Evolutionary conservation across 2,329 filamentous ascomycete species (phyloP), one percentile per base, ranked within the genome.

Genomic region (Geoglossum cookeanum): DNA sequence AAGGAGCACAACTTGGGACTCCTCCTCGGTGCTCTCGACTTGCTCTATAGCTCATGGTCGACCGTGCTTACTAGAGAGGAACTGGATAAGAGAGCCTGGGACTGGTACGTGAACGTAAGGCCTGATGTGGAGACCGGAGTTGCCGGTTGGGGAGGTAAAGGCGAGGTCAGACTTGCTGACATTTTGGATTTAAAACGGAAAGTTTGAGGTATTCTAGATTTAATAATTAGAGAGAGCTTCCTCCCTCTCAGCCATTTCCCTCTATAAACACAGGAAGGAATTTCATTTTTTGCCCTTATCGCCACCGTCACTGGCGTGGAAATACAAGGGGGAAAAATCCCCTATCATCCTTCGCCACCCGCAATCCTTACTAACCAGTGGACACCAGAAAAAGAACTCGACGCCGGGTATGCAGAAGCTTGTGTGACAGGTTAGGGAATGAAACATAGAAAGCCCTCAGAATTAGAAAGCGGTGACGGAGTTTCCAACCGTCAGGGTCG

Each of bases 61-160:
- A 69, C 72, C n/a, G 75, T 79, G 33, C 67, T 94, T 37, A 74
- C 69, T 30, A 70, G 71, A 3, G 73, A 77, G 15, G 86, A 94
- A 63, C 71, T 94, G 56, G 86, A 94, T 65, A 75, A 76, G 60
- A 78, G 81, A 59, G 85, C 87, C 17, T 94, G 87, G 86, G 72
- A 72, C 9, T 94, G 88, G 88, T 94, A 94, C 68, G 74, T 84
- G 1, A 76, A 78, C 27, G 80, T 90, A 22, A 74, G 89, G 60
- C 88, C 88, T 0, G 82, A 87, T 22, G 84, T 94, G 1, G 81
- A 85, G 59, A 70, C 75, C 58, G 89, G 88, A 0, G 78, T 79
- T 53, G 78, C 80, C 22, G 88, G 89, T 1, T 94, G 88, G 88
- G 88, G 88, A 32, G 85, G 84, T 11, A 92, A 91, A 68, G 87